Conservation (phyloP, 2,329 filamentous ascomycete genomes). For the Acrocalymma vagum region DNA sequence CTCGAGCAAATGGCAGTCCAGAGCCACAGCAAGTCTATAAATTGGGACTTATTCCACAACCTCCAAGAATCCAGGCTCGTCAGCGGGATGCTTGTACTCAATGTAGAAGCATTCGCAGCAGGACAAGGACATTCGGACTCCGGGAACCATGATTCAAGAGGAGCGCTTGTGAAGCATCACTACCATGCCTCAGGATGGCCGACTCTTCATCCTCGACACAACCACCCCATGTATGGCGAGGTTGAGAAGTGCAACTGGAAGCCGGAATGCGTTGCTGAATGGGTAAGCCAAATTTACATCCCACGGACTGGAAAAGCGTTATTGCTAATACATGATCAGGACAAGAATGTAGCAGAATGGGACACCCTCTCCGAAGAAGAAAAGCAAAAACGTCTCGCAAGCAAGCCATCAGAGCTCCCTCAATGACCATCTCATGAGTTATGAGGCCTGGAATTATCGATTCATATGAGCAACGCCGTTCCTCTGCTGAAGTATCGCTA, state of each 20-base stretch:
- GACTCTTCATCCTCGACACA: constrained; percentile 70
- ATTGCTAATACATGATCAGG: constrained; percentile 40
- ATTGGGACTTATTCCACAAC: constrained; percentile 72
- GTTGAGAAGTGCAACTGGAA: constrained; percentile 78
- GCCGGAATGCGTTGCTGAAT: constrained; percentile 68
- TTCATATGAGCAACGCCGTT: no score
- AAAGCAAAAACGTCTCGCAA: constrained; percentile 60
- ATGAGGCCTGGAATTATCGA: no score
- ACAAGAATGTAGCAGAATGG: constrained; percentile 69
- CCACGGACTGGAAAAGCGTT: background rate
- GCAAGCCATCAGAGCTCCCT: constrained; percentile 29
- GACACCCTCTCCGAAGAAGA: constrained; percentile 67
- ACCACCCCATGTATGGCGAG: constrained; percentile 73
- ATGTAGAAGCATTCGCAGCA: constrained; percentile 76
- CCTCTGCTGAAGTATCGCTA: no score
- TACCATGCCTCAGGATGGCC: constrained; percentile 80
- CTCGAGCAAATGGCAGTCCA: constrained; percentile 68
- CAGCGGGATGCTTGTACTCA: constrained; percentile 70
- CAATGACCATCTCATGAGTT: background rate
- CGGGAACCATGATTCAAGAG: constrained; percentile 72
- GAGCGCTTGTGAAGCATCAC: constrained; percentile 75
- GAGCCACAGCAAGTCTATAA: constrained; percentile 56
- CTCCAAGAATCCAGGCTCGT: constrained; percentile 72
- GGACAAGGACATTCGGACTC: constrained; percentile 78
- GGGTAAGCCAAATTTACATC: constrained; percentile 49